These are phyloP conservation scores for Lentinula detonsa DNA, from an alignment of 768 basidiomycete genomes.

Conservation along the genomic window DNA sequence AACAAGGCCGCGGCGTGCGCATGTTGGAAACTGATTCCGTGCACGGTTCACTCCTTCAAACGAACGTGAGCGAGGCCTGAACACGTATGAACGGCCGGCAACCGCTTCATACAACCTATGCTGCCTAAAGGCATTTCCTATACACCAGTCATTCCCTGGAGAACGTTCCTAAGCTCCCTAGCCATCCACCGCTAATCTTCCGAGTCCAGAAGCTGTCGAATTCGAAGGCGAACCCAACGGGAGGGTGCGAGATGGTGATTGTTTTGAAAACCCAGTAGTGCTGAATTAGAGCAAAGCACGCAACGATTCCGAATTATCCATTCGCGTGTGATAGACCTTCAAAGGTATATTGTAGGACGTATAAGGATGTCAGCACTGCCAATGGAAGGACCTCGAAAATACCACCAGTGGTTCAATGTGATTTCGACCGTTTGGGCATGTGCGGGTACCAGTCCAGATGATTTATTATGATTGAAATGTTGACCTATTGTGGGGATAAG, in stretches of 20 bases:
- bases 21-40: background rate
- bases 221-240: background rate
- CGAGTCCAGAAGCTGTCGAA: background rate
- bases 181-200: background rate
- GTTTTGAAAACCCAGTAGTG: background rate
- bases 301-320: background rate
- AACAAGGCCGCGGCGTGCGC: no score
- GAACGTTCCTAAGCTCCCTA: background rate
- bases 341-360: background rate
- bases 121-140: background rate
- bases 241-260: background rate
- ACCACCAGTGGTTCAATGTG: no score
- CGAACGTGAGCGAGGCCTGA: background rate
- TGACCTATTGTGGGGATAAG: no score
- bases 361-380: no score
- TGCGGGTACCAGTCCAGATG: no score
- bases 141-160: background rate
- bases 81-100: background rate
- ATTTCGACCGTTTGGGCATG: no score
- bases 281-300: background rate
- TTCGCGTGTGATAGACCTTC: background rate
- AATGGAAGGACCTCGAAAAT: no score
- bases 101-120: background rate
- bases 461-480: no score
- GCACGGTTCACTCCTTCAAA: background rate